Base-by-base conservation (phyloP, 2,329 filamentous ascomycete genomes). In the Fusarium devonianum region DNA sequence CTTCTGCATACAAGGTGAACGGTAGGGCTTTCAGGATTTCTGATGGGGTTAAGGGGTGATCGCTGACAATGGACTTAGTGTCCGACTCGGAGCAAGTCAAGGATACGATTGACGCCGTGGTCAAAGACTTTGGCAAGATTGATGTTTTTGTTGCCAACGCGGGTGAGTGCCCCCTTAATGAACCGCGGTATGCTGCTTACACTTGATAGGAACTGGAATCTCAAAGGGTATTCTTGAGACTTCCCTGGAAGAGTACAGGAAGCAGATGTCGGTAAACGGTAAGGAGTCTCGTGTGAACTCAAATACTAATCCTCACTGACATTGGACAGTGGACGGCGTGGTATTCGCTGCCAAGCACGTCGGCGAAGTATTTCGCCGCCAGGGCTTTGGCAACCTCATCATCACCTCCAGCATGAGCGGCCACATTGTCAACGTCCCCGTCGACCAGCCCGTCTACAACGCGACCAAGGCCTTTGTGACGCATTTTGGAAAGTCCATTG, bases 381-480 rank as follows among this genome's bases (percentile, higher is more conserved):
- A 78, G 38, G 72, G 73, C 40, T 72, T 69, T 11, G 76, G 76
- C 25, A 78, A 76, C 60, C 65, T 82, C 17, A 81, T 82, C 58
- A 78, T 81, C 61, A 79, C 76, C 5, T 74, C 74, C 0, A 75
- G 72, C 57, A 79, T 80, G 70, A 77, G 73, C 29, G 77, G 60
- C 0, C 76, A 76, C 34, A 71, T 79, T 23, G 77, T 79, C 53
- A 80, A 79, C 40, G 75, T 78, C 1, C 78, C 78, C 1, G 67
- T 74, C 4, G 78, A 81, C 34, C 80, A 83, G 56, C 76, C 79
- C 0, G 76, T 79, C 3, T 84, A 83, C 63, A 83, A 84, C 53
- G 74, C 73, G 2, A 78, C 73, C 17, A 83, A 84, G 60, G 80
- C 81, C 0, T 79, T 74, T 13, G 72, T 81, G 8, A 79, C 74